phyloP scores from a whole-genome alignment of 129 eudicot species.

The Smallanthus sonchifolius region DNA sequence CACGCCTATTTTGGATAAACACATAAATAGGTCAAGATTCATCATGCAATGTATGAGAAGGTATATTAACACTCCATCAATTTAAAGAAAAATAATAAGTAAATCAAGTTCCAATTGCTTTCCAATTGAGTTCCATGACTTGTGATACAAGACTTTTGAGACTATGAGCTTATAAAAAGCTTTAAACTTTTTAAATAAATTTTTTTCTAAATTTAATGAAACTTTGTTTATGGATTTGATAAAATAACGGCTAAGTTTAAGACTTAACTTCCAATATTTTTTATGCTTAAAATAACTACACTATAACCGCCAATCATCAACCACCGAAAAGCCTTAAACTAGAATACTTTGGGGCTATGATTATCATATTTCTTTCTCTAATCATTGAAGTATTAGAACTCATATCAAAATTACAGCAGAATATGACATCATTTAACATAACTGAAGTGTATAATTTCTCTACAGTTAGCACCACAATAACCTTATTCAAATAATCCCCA shows the following conservation, averaged over 20 bases:
- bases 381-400: background rate
- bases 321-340: too few relatives aligned
- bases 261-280: too few relatives aligned
- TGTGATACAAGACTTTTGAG: background rate
- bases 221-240: too few relatives aligned
- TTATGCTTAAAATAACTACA: too few relatives aligned
- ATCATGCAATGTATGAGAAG: background rate
- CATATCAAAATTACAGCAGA: background rate
- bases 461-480: background rate
- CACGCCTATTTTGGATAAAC: background rate
- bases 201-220: too few relatives aligned
- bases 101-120: background rate
- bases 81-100: background rate
- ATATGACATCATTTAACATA: background rate
- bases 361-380: background rate
- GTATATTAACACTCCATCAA: background rate
- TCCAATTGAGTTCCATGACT: background rate
- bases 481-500: background rate
- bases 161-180: background rate
- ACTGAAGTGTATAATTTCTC: background rate
- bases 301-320: too few relatives aligned
- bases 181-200: background rate
- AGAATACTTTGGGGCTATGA: too few relatives aligned
- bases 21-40: background rate
- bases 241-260: too few relatives aligned